These are phyloP conservation scores for Ophiocordyceps camponoti-rufipedis DNA, from an alignment of 2,329 filamentous ascomycete species.

Conservation along the genomic window DNA sequence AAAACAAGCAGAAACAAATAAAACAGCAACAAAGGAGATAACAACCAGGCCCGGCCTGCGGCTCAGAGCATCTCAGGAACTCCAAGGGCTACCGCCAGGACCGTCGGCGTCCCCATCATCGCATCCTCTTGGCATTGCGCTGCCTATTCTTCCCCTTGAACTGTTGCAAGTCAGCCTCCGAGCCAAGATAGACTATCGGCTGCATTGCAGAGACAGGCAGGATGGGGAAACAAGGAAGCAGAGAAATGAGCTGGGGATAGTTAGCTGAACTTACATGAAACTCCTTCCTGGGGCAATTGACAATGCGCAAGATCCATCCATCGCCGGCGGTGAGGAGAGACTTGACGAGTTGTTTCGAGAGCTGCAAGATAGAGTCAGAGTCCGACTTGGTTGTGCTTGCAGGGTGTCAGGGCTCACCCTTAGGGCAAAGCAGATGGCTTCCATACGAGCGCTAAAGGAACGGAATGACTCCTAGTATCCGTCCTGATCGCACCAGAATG, in stretches of 20 bases:
- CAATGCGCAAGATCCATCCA: slow-evolving; percentile 9
- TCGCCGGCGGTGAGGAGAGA: slow-evolving; percentile 8
- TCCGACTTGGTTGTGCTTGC: not conserved
- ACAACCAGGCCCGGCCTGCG: not conserved
- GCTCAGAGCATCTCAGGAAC: not conserved
- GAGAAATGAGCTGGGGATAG: not conserved
- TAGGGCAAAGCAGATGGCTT: slow-evolving; percentile 8
- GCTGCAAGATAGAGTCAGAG: slow-evolving; percentile 1
- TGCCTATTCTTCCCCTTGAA: slow-evolving; percentile 2
- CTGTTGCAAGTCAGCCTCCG: not conserved
- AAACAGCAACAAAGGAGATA: not conserved
- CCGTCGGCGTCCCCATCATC: not conserved
- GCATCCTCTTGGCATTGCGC: not conserved
- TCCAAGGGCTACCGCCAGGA: too few species aligned
- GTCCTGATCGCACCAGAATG: slow-evolving; percentile 10
- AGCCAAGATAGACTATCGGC: too few species aligned
- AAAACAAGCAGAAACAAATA: not conserved
- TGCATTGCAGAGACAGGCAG: too few species aligned
- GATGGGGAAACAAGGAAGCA: not conserved
- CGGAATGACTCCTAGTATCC: slow-evolving; percentile 12
- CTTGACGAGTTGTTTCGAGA: slow-evolving; percentile 12
- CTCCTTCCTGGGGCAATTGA: slow-evolving; percentile 9
- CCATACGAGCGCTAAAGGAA: slow-evolving; percentile 8
- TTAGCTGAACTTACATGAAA: slow-evolving; percentile 4
- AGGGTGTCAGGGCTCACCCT: slow-evolving; percentile 2